Base-by-base conservation (phyloP, 495 filamentous ascomycete species). In the Glonium stellatum region DNA sequence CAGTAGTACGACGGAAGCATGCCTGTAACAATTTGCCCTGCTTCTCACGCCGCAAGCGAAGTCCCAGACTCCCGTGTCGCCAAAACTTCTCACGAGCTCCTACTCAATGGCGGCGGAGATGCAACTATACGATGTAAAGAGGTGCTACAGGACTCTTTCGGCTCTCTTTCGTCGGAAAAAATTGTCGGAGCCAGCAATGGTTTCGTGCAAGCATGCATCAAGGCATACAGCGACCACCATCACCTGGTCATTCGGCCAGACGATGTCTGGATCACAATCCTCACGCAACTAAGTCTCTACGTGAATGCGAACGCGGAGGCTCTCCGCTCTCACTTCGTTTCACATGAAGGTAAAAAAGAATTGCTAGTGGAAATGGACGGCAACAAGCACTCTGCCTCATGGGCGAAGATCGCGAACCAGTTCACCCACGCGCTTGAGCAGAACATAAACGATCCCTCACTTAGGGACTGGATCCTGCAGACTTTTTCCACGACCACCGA, bases 401-500 rank as follows among this genome's bases (percentile, higher is more conserved):
- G 13, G 1, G 2, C 39, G 1, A 3, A 11, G 4, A 44, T 44
- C 10, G 2, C 39, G 4, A 11, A 18, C 10, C 4, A 44, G 2
- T 44, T 44, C 39, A 44, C 63, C 8, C 44, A 62, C 9, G 12
- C 69, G 15, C 70, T 79, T 34, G 58, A 72, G n/a, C 36, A 71
- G 18, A 74, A 75, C 13, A 48, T 79, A 25, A 51, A 67, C 1
- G 75, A 78, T 56, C 59, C 69, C 15, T 66, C 63, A 5, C 52
- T 78, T 1, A 55, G 67, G 1, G 48, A 58, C 0, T 80, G 77
- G 77, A 71, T 79, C 18, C 66, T 78, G 51, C 76, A 72, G 18
- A 52, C 60, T 10, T 78, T 78, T 51, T 73, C 67, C 21, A 79
- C 76, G 0, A 77, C 75, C 3, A 78, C 69, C 0, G 27, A 67